A percentile compares a stretch with the other conserved stretches of the same genome.
Evolutionary conservation across 306 rosid genomes (phyloP).

Genomic region (Cotoneaster glaucophyllus): DNA sequence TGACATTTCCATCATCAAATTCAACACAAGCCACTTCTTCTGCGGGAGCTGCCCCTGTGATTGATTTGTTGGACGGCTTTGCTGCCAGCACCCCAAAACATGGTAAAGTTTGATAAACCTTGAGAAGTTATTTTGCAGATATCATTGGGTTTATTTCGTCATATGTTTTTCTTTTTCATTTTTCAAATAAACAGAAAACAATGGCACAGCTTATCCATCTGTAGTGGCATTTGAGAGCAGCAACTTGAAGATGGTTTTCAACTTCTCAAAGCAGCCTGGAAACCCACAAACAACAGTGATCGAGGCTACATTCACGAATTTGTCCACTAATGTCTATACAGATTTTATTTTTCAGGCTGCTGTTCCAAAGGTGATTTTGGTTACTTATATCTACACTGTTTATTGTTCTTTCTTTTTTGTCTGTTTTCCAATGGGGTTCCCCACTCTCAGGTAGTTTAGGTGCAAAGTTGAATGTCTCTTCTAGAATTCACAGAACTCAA

Average conservation of each 20-base stretch:
- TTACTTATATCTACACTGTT: not conserved
- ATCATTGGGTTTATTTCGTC: conserved; percentile 9
- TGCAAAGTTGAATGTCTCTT: not conserved
- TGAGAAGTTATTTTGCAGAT: conserved; percentile 2
- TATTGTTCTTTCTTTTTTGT: not conserved
- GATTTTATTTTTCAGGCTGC: conserved; percentile 98
- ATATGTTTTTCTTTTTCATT: conserved; percentile 16
- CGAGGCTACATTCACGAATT: conserved; percentile 67
- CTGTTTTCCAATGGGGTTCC: not conserved
- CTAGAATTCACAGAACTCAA: not conserved
- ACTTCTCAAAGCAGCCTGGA: conserved; percentile 76
- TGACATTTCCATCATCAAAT: conserved; percentile 52
- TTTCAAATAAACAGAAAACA: conserved; percentile 46
- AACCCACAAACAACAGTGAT: conserved; percentile 72
- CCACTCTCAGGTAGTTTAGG: not conserved
- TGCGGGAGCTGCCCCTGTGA: conserved; percentile 48
- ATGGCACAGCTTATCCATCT: conserved; percentile 75
- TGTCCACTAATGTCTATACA: conserved; percentile 52
- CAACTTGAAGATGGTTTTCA: conserved; percentile 63
- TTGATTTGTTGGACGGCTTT: conserved; percentile 78
- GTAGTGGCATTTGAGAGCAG: conserved; percentile 82
- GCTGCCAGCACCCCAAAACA: conserved; percentile 42
- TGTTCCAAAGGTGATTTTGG: conserved; percentile 81
- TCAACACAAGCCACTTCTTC: conserved; percentile 44
- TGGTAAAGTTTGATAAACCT: conserved; percentile 25